phyloP scores from a whole-genome alignment of 1,284 basidiomycete species.

The Austropuccinia psidii region DNA sequence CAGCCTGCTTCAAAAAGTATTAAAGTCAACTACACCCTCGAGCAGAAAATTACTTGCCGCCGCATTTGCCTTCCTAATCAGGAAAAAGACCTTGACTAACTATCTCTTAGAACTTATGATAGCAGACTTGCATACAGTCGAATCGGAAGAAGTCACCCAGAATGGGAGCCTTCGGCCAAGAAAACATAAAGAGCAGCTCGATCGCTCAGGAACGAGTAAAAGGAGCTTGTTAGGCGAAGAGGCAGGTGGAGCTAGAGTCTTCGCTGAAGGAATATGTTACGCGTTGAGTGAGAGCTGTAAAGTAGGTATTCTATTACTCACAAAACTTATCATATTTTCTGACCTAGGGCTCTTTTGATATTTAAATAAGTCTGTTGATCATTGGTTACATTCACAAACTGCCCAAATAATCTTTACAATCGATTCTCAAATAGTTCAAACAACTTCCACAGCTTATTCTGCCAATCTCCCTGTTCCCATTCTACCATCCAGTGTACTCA shows the following conservation, averaged over 20 bases:
- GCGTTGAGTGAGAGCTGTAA: conserved; percentile 28
- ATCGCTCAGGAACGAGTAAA: conserved; percentile 10
- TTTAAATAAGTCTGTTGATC: conserved; percentile 10
- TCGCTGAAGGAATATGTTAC: conserved; percentile 35
- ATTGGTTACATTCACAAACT: conserved; percentile 29
- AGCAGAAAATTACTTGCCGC: conserved; percentile 28
- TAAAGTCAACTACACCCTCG: conserved; percentile 30
- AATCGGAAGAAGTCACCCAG: conserved; percentile 10
- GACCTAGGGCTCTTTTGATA: not conserved
- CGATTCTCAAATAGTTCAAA: conserved; percentile 7
- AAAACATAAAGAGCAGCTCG: conserved; percentile 16
- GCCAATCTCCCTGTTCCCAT: not conserved
- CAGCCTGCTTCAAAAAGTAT: not conserved
- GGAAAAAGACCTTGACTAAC: conserved; percentile 16
- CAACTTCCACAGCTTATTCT: not conserved
- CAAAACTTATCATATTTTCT: not conserved
- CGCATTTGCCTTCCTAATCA: conserved; percentile 33
- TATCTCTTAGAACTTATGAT: conserved; percentile 25
- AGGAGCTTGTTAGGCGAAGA: conserved; percentile 26
- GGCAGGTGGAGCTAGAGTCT: conserved; percentile 27
- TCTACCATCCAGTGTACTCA: not conserved
- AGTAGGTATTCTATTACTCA: not conserved
- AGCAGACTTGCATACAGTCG: conserved; percentile 9
- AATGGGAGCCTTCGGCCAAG: conserved; percentile 25
- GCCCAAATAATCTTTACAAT: conserved; percentile 11